Evolutionary conservation across 2,329 filamentous ascomycete species (phyloP).

Genomic region (Exophiala sp.): DNA sequence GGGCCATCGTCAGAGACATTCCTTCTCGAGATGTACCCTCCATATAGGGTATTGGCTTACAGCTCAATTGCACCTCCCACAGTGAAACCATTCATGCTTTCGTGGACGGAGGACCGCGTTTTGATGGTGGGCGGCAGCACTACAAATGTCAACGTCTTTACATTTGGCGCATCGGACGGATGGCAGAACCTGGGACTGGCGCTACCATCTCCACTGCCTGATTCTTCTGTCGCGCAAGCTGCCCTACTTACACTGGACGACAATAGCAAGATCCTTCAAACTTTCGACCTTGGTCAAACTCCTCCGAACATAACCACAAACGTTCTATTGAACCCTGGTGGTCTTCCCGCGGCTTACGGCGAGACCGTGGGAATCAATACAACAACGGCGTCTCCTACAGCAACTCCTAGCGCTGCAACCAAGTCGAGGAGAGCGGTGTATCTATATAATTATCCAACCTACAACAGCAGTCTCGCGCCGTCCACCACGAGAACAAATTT

Average conservation of each 20-base stretch:
- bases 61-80: constrained; percentile 57
- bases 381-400: constrained; percentile 28
- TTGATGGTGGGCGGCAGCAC: constrained; percentile 68
- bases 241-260: constrained; percentile 66
- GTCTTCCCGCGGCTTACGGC: constrained; percentile 45
- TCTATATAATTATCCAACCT: constrained; percentile 63
- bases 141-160: constrained; percentile 62
- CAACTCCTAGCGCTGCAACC: constrained; percentile 28
- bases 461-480: constrained; percentile 70
- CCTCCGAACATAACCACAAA: constrained; percentile 71
- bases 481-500: constrained; percentile 59
- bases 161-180: constrained; percentile 58
- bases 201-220: constrained; percentile 56
- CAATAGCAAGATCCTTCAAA: constrained; percentile 69
- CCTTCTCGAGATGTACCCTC: constrained; percentile 59
- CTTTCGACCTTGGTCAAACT: constrained; percentile 66
- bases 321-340: constrained; percentile 58
- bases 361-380: constrained; percentile 45
- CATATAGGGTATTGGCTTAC: constrained; percentile 58
- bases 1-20: constrained; percentile 67
- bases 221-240: constrained; percentile 55
- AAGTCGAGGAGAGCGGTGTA: constrained; percentile 51
- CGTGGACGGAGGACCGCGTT: constrained; percentile 65
- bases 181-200: constrained; percentile 65
- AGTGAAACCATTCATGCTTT: constrained; percentile 63